Evolutionary conservation across 2,329 filamentous ascomycete genomes (phyloP), one percentile per base, ranked within the genome.

Genomic region (Fusarium tanahbumbuense): DNA sequence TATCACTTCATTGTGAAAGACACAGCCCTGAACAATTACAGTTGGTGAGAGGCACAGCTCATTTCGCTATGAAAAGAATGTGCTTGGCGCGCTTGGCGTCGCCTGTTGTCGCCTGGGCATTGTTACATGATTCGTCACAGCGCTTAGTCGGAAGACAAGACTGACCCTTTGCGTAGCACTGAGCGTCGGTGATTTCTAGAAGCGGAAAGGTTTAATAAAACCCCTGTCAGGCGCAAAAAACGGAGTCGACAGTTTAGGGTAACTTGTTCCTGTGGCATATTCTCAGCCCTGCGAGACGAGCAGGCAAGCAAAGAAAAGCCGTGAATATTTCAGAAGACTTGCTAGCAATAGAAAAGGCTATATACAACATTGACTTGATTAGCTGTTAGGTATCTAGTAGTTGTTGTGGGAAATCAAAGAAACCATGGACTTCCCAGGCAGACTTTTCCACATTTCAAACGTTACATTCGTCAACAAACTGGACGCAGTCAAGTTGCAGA

Each of bases 151-250:
- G 18, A 28, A 37, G 18, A 15, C 28, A 8, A 18, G 4, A 18
- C 2, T 8, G 7, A 23, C 28, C 28, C 34, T 37, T 37, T 11
- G 5, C 5, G 34, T n/a, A 37, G 34, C 18, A 2, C 6, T 9
- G 9, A 22, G 3, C 6, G 16, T 23, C 28, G 15, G 46, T 12
- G n/a, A 32, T 8, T 18, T 18, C 46, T 23, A 4, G 1, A 49
- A 23, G 7, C 0, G n/a, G 28, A 6, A 3, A 13, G 12, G 28
- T 7, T 32, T 23, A 1, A n/a, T 11, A 1, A 11, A 10, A 2
- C 18, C 34, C 34, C 18, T 37, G 34, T 37, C 34, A 28, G 27
- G 2, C 11, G 27, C 27, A 4, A 28, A 28, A 11, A 28, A 12
- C 27, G 1, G 4, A 28, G 1, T 28, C 4, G 16, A n/a, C 1